Evolutionary conservation across 2,329 filamentous ascomycete genomes (phyloP).

Genomic region (Clonostachys byssicola): DNA sequence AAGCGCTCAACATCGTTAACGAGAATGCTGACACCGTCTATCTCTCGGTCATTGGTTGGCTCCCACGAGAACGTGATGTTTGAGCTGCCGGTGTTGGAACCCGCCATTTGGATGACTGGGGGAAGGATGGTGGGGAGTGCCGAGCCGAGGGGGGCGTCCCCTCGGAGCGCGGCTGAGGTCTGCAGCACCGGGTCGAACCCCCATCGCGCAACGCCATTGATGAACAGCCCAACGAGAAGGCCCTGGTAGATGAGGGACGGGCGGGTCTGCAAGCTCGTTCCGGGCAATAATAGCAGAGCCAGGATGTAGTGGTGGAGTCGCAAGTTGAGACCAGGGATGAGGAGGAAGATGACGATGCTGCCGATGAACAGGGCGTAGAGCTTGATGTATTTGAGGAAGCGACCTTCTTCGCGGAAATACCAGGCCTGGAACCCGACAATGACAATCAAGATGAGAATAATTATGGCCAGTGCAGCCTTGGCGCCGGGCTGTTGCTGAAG

Average conservation of each 20-base stretch:
- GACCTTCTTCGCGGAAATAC: constrained; percentile 80
- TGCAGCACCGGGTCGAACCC: constrained; percentile 87
- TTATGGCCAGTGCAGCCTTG: constrained; percentile 72
- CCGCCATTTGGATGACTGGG: constrained; percentile 37
- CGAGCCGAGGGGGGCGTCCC: constrained; percentile 61
- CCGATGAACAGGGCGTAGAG: constrained; percentile 68
- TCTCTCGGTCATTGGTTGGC: constrained; percentile 38
- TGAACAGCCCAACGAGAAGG: constrained; percentile 82
- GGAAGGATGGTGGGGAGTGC: constrained; percentile 50
- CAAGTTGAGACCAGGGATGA: constrained; percentile 72
- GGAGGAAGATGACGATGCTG: constrained; percentile 65
- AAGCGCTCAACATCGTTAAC: constrained; percentile 85
- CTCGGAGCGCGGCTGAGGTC: constrained; percentile 68
- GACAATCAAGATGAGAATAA: constrained; percentile 65
- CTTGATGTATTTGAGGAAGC: constrained; percentile 71
- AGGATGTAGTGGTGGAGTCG: constrained; percentile 96
- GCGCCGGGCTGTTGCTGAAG: constrained; percentile 86
- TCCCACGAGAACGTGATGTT: constrained; percentile 62
- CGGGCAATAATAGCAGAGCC: constrained; percentile 79
- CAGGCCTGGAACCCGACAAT: constrained; percentile 76
- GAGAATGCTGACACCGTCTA: constrained; percentile 73
- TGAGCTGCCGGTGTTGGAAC: constrained; percentile 37
- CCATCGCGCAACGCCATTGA: constrained; percentile 93
- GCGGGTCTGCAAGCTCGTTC: constrained; percentile 83
- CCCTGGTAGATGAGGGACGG: constrained; percentile 85